phyloP scores from a whole-genome alignment of 768 basidiomycete species.

The Amanita exitialis region DNA sequence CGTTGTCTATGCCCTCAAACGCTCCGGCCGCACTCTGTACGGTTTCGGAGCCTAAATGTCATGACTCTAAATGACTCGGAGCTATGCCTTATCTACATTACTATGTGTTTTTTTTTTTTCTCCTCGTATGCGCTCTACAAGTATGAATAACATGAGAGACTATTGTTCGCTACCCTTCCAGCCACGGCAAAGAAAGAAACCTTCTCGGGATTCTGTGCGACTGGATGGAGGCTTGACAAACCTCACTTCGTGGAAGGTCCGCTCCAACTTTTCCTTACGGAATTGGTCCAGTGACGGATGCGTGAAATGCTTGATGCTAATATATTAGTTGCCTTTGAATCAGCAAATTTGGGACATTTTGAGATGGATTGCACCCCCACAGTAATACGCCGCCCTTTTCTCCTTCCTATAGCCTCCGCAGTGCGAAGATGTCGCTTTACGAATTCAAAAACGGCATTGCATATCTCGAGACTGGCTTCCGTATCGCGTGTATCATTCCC shows the following conservation, averaged over 20 bases:
- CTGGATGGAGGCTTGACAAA: constrained; percentile 80
- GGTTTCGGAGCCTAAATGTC: constrained; percentile 61
- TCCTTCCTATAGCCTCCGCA: constrained; percentile 30
- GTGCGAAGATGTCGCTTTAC: constrained; percentile 41
- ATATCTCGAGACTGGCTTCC: constrained; percentile 62
- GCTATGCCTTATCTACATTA: background rate
- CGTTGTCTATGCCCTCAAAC: constrained; percentile 68
- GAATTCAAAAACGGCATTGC: constrained; percentile 65
- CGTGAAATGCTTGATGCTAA: constrained; percentile 80
- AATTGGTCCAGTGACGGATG: constrained; percentile 69
- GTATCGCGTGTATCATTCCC: constrained; percentile 63
- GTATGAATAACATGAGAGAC: background rate
- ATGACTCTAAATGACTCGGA: background rate
- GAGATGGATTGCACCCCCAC: no score
- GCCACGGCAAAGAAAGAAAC: constrained; percentile 80
- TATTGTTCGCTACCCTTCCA: constrained; percentile 29
- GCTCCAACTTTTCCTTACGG: constrained; percentile 41
- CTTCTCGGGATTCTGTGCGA: constrained; percentile 68
- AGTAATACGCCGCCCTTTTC: constrained; percentile 44
- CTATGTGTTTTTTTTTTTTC: background rate
- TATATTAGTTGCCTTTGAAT: no score
- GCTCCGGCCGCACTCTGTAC: constrained; percentile 70
- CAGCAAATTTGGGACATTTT: no score
- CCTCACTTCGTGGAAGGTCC: constrained; percentile 56
- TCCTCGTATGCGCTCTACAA: background rate